Base-by-base conservation (phyloP, 331 rosid species). In the Pyrus hybrid region DNA sequence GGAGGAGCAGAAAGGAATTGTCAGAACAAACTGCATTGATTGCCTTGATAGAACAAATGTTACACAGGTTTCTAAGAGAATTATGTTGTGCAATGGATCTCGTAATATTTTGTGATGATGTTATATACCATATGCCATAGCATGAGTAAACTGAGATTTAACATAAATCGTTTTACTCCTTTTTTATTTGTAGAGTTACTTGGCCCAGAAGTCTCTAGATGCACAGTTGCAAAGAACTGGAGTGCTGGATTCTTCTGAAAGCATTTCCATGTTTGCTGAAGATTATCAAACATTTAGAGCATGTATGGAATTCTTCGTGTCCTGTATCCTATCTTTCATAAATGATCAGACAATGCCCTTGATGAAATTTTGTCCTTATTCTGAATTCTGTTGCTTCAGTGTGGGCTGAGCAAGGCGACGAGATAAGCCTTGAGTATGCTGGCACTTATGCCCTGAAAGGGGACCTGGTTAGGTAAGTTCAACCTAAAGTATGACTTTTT, bases 41-140 rank as follows among this genome's bases (percentile, higher is more conserved):
- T 92, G 97, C 81, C 93, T 94, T 45, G 99, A 94, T 83, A 86
- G 97, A 85, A 94, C 99, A 82, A 94, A 94, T 83, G 99, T 94
- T 58, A 89, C 97, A 37, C 97, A 94, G 99, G 99, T 94, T 80
- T 76, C 5, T 32, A 53, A 53, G 30, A 21, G 23, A 63, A 61
- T 28, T 51, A 64, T 22, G 30, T 41, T 54, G 74, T 67, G 56
- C 67, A 23, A 41, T 41, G 13, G 45, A 9, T 37, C 45, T 9
- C 1, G 2, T 37, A 37, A 37, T 9, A 37, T 9, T 37, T 37
- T 37, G 45, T 9, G 45, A 1, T 37, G 45, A 37, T 37, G 8
- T 37, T 37, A 2, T 37, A 37, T 37, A 0, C 45, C 13, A 37
- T 37, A 37, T 37, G 45, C 45, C 45, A 37, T 37, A 37, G 4